phyloP scores from a whole-genome alignment of 768 basidiomycete species.

The Serendipita sp. region DNA sequence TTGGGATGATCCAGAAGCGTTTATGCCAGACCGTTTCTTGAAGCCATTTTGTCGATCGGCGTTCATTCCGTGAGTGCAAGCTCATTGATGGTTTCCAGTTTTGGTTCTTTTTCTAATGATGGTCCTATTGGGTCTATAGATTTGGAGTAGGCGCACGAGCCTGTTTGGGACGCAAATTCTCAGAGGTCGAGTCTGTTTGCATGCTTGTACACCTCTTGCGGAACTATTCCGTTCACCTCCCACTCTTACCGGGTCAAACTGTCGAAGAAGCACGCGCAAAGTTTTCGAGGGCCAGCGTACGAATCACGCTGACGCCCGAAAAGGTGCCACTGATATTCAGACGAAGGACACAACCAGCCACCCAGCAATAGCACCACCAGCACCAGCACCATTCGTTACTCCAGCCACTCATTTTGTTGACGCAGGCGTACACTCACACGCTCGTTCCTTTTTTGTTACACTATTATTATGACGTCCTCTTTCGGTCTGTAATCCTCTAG shows the following conservation, averaged over 20 bases:
- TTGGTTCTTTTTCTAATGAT: too few species aligned
- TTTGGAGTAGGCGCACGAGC: conserved; percentile 23
- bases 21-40: background rate
- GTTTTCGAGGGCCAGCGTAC: conserved; percentile 2
- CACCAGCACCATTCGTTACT: too few species aligned
- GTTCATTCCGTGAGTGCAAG: background rate
- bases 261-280: background rate
- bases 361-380: too few species aligned
- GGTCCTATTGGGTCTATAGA: background rate
- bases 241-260: background rate
- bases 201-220: conserved; percentile 20
- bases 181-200: conserved; percentile 26
- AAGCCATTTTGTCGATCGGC: background rate
- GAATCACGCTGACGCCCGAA: conserved; percentile 4
- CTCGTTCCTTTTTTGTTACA: too few species aligned
- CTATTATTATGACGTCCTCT: too few species aligned
- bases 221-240: background rate
- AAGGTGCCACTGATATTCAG: background rate
- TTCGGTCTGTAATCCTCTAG: too few species aligned
- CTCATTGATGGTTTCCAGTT: background rate
- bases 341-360: background rate
- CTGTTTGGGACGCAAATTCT: conserved; percentile 36
- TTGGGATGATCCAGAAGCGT: background rate
- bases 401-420: too few species aligned
- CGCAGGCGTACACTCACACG: too few species aligned